Evolutionary conservation across 805 yeast species (phyloP), one percentile per base, ranked within the genome.

Genomic region (Wickerhamiella musiphila): DNA sequence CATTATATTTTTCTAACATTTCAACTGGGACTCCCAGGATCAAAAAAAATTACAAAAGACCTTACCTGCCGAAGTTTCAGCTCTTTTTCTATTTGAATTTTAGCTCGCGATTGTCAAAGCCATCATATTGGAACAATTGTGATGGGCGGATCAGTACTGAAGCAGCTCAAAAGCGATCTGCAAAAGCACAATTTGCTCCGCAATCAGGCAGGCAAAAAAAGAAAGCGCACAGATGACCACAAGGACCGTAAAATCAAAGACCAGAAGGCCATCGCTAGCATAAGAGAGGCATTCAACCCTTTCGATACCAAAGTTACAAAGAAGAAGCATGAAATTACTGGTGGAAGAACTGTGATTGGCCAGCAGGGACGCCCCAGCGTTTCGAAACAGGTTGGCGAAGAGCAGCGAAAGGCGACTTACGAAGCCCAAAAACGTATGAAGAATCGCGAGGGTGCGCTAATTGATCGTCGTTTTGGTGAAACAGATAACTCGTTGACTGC

Each of bases 401-500:
- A 73, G 16, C 50, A 66, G 45, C 62, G 86, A 42, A 55, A 53
- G 43, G 57, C 57, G 22, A 70, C 78, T 5, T 79, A 72, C 52
- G 78, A 78, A 30, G 67, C 70, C 14, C 73, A 67, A 43, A 68
- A 65, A 51, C 53, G 63, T n/a, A 56, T 62, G 31, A 70, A 73
- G 46, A 78, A 79, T 43, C 78, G 68, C 51, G 70, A 64, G 23
- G 94, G 95, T 32, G 81, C 79, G 2, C 48, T 90, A 10, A 53
- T 71, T 2, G 98, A 90, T 60, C 66, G 83, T 43, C 70, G 94
- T 56, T 86, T 90, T 53, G 99, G 98, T 51, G 98, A 90, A 49
- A 67, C 68, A 41, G 75, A 81, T 53, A 52, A 61, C 6, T 53
- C 61, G 29, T 48, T 90, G 61, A 68, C 76, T n/a, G 73, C 73